Percentiles rank a stretch among this genome's conserved stretches.
These are phyloP conservation scores for Pseudogymnoascus destructans DNA, from an alignment of 2,329 filamentous ascomycete genomes.

Conservation along the genomic window DNA sequence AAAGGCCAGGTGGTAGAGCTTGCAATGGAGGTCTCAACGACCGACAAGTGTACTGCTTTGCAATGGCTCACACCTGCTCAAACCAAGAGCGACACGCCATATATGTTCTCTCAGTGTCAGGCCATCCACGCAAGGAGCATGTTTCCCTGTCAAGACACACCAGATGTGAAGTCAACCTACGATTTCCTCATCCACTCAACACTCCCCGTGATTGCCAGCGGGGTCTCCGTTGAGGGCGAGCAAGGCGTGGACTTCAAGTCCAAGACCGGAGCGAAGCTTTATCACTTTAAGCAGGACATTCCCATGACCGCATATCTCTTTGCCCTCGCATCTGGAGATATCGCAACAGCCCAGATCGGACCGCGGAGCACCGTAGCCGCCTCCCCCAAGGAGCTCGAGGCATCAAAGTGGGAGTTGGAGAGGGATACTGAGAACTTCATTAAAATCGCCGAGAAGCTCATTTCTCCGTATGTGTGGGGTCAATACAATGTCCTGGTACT, in stretches of 20 bases:
- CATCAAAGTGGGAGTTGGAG: slow-evolving; percentile 83
- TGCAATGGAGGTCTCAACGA: slow-evolving; percentile 64
- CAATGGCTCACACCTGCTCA: slow-evolving; percentile 93
- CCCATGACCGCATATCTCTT: slow-evolving; percentile 93
- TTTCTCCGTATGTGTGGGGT: slow-evolving; percentile 87
- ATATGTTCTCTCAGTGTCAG: slow-evolving; percentile 97
- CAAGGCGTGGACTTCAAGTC: slow-evolving; percentile 39
- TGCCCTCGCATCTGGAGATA: slow-evolving; percentile 77
- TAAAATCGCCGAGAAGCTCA: slow-evolving; percentile 63
- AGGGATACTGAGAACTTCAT: slow-evolving; percentile 86
- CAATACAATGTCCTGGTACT: slow-evolving; percentile 89
- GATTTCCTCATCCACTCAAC: slow-evolving; percentile 78
- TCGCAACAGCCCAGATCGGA: slow-evolving; percentile 74
- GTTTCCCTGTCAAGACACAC: slow-evolving; percentile 95
- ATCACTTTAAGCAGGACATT: slow-evolving; percentile 78
- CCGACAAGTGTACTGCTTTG: slow-evolving; percentile 75
- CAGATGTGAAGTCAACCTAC: slow-evolving; percentile 92
- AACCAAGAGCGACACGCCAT: slow-evolving; percentile 91
- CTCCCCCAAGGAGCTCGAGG: slow-evolving; percentile 73
- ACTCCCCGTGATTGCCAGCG: slow-evolving; percentile 83
- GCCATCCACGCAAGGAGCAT: slow-evolving; percentile 89
- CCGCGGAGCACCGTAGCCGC: slow-evolving; percentile 75
- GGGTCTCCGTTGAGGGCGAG: slow-evolving; percentile 43
- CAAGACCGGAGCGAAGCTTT: slow-evolving; percentile 42
- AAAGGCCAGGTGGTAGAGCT: slow-evolving; percentile 41